Percentiles rank a stretch among this genome's conserved stretches.
phyloP scores from a whole-genome alignment of 2,329 filamentous ascomycete genomes.

The Curvularia sp. region DNA sequence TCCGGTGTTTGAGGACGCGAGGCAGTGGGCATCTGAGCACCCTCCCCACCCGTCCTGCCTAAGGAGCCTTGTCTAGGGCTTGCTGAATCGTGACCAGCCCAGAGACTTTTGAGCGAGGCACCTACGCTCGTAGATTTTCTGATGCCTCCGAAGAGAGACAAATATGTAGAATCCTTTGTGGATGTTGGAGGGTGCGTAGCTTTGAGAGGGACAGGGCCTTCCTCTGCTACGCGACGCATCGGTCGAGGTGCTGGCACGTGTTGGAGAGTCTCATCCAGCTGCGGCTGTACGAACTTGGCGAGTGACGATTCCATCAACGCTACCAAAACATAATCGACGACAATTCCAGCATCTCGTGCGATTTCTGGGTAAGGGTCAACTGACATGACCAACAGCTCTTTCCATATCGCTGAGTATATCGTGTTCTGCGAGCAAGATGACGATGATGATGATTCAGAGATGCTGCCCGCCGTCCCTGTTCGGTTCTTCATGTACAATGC shows the following conservation, averaged over 20 bases:
- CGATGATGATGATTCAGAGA: constrained; percentile 22
- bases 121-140: constrained; percentile 70
- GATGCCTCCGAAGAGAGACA: constrained; percentile 62
- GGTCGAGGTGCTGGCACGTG: constrained; percentile 55
- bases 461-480: constrained; percentile 18
- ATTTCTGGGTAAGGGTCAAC: constrained; percentile 96
- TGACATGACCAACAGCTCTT: constrained; percentile 86
- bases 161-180: constrained; percentile 66
- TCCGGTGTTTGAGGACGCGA: constrained; percentile 70
- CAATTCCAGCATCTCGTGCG: constrained; percentile 80
- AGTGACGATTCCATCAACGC: constrained; percentile 79
- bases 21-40: constrained; percentile 73
- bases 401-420: constrained; percentile 93
- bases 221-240: constrained; percentile 47
- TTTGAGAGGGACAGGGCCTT: constrained; percentile 52
- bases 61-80: constrained; percentile 39
- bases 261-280: constrained; percentile 74
- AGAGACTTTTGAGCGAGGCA: constrained; percentile 69
- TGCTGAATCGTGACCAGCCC: constrained; percentile 50
- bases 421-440: constrained; percentile 74
- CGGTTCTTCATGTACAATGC: constrained; percentile 40
- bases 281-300: constrained; percentile 70
- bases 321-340: constrained; percentile 85
- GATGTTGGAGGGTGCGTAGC: constrained; percentile 56
- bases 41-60: constrained; percentile 60